Percentiles rank a stretch among this genome's conserved stretches.
These are phyloP conservation scores for Hippophae gyantsensis DNA, from an alignment of 306 rosid genomes.

Conservation along the genomic window DNA sequence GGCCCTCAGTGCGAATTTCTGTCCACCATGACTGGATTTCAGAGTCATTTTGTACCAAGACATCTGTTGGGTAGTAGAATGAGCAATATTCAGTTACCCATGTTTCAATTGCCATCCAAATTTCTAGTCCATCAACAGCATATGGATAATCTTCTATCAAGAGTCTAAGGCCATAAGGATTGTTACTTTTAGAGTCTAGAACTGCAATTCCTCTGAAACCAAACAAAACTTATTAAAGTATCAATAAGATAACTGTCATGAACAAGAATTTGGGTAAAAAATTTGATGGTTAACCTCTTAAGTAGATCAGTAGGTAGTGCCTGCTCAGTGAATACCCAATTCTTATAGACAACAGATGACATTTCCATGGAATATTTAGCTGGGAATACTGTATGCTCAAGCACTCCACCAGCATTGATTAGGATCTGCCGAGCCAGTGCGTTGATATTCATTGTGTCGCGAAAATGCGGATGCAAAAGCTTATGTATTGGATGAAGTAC, in stretches of 20 bases:
- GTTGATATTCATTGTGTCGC: slow-evolving; percentile 85
- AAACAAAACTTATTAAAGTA: slow-evolving; percentile 5
- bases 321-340: slow-evolving; percentile 78
- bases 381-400: slow-evolving; percentile 86
- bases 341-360: slow-evolving; percentile 55
- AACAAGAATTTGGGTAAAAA: not conserved
- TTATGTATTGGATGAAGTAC: slow-evolving; percentile 73
- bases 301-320: slow-evolving; percentile 70
- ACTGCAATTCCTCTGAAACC: slow-evolving; percentile 67
- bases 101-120: slow-evolving; percentile 71
- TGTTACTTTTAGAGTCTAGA: slow-evolving; percentile 27
- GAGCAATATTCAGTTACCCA: slow-evolving; percentile 74
- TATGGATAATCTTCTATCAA: slow-evolving; percentile 76
- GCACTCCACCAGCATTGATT: slow-evolving; percentile 81
- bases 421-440: slow-evolving; percentile 85
- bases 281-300: slow-evolving; percentile 46
- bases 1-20: slow-evolving; percentile 63
- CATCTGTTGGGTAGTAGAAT: slow-evolving; percentile 50
- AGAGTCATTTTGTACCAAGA: slow-evolving; percentile 34
- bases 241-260: slow-evolving; percentile 2
- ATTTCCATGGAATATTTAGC: slow-evolving; percentile 71
- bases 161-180: slow-evolving; percentile 62
- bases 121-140: slow-evolving; percentile 80
- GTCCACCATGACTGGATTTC: slow-evolving; percentile 80
- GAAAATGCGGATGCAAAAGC: slow-evolving; percentile 78